A percentile compares a stretch with the other conserved stretches of the same genome.
phyloP scores from a whole-genome alignment of 345 rosid species.

The Citrus maxima region DNA sequence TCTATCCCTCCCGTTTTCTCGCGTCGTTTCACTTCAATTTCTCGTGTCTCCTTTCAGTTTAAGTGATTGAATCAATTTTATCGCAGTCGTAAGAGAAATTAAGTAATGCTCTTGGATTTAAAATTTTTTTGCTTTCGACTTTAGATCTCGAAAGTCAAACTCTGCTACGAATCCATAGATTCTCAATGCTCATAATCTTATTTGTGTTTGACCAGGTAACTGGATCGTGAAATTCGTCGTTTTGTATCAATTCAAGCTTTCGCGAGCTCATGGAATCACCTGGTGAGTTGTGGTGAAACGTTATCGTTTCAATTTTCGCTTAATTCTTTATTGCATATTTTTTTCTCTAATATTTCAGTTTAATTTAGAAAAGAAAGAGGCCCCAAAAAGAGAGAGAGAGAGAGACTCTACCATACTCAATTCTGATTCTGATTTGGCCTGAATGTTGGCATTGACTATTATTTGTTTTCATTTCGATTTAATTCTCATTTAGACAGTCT shows the following conservation, averaged over 20 bases:
- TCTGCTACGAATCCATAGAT: neutral
- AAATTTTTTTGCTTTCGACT: neutral
- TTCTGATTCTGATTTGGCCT: no score
- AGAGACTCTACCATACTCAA: no score
- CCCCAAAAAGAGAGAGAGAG: no score
- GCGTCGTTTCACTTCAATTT: no score
- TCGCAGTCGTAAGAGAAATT: neutral
- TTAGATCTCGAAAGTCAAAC: neutral
- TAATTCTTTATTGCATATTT: neutral
- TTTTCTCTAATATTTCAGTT: neutral
- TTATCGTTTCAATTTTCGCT: neutral
- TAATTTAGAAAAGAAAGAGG: neutral
- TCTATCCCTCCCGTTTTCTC: neutral
- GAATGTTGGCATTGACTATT: no score
- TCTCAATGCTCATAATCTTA: neutral
- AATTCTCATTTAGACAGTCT: no score
- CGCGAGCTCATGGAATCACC: conserved; percentile 58
- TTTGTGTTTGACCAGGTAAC: conserved; percentile 5
- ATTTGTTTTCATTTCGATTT: no score
- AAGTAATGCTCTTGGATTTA: neutral
- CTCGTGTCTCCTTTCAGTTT: neutral
- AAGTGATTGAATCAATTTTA: neutral
- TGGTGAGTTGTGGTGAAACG: conserved; percentile 25
- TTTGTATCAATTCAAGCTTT: conserved; percentile 15
- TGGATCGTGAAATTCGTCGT: conserved; percentile 8